Base-by-base conservation (phyloP, 1,284 basidiomycete genomes). In the Tremellales sp. region DNA sequence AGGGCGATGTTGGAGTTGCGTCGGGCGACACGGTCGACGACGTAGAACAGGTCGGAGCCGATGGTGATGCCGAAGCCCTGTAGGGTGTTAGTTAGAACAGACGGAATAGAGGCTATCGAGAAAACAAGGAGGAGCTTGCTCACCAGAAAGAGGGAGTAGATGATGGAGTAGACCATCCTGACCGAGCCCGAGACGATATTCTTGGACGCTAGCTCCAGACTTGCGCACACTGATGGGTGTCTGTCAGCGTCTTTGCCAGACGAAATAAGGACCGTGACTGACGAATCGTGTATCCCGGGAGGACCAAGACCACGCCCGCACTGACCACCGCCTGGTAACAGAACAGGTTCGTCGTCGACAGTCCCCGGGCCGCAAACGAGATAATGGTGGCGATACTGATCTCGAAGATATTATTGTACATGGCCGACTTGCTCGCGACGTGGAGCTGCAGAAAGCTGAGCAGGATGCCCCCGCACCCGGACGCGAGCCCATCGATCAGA, bases 361-460 rank as follows among this genome's bases (percentile, higher is more conserved):
- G 68, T 5, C 78, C 83, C 40, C 86, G 76, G 8, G 88, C 84
- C 21, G 85, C 74, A 65, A 91, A 90, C 5, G 86, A 85, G 37
- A 90, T 83, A 34, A 90, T 70, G 48, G 89, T 89, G 1, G 87
- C 82, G 6, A 85, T 81, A 0, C 85, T 84, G 61, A 91, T 89
- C 65, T 91, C 88, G 60, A 89, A 91, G 47, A 92, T 85, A 60
- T 88, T 90, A 5, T 86, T 86, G 68, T 89, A 91, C 72, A 87
- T 82, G 1, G 85, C 77, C 58, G 84, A 87, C 68, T 85, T 87
- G 48, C 81, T 78, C 6, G 87, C 86, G 4, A 84, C 81, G 58
- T 81, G 82, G 40, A 89, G 73, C 25, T 87, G 86, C 36, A 90
- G 75, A 64, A 84, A 87, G 56, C 86, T 83, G 40, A 91, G 72